Percentiles rank a stretch among this genome's conserved stretches.
These are phyloP conservation scores for Baorangia bicolor DNA, from an alignment of 768 basidiomycete genomes.

Conservation along the genomic window DNA sequence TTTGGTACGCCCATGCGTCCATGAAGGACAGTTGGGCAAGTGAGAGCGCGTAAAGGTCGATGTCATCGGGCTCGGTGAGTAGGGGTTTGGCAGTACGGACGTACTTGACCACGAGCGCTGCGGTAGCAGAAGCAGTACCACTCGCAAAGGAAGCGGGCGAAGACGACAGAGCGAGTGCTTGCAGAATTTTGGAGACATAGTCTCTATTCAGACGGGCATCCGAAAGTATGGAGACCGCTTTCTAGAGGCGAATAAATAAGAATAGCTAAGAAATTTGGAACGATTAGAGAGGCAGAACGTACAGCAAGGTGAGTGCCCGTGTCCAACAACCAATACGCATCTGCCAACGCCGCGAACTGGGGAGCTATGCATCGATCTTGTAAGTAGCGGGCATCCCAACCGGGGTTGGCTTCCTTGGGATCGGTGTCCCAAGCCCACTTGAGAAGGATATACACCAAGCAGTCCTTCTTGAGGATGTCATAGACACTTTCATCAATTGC, in stretches of 20 bases:
- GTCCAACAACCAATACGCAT: slow-evolving; percentile 85
- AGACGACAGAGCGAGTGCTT: slow-evolving; percentile 45
- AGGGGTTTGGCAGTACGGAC: slow-evolving; percentile 73
- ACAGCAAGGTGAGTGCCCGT: slow-evolving; percentile 64
- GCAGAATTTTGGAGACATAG: slow-evolving; percentile 75
- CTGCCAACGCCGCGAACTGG: slow-evolving; percentile 72
- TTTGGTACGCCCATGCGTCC: slow-evolving; percentile 76
- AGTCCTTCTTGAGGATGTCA: slow-evolving; percentile 77
- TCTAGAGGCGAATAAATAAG: slow-evolving; percentile 36
- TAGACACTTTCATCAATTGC: slow-evolving; percentile 63
- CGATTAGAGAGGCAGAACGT: slow-evolving; percentile 29
- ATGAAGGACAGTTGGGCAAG: slow-evolving; percentile 61
- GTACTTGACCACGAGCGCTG: slow-evolving; percentile 63
- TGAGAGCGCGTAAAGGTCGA: slow-evolving; percentile 68
- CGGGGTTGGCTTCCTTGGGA: slow-evolving; percentile 40
- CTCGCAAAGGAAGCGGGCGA: slow-evolving; percentile 38
- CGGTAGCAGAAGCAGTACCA: slow-evolving; percentile 11
- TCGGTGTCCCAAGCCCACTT: slow-evolving; percentile 79
- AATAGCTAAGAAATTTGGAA: background rate
- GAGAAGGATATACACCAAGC: slow-evolving; percentile 75
- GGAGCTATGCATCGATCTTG: slow-evolving; percentile 65
- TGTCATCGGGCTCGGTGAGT: slow-evolving; percentile 65
- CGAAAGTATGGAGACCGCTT: slow-evolving; percentile 68
- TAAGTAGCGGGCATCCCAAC: slow-evolving; percentile 40
- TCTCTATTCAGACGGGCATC: slow-evolving; percentile 75